Evolutionary conservation across 2,329 filamentous ascomycete species (phyloP).

Genomic region (Monosporascus ibericus): DNA sequence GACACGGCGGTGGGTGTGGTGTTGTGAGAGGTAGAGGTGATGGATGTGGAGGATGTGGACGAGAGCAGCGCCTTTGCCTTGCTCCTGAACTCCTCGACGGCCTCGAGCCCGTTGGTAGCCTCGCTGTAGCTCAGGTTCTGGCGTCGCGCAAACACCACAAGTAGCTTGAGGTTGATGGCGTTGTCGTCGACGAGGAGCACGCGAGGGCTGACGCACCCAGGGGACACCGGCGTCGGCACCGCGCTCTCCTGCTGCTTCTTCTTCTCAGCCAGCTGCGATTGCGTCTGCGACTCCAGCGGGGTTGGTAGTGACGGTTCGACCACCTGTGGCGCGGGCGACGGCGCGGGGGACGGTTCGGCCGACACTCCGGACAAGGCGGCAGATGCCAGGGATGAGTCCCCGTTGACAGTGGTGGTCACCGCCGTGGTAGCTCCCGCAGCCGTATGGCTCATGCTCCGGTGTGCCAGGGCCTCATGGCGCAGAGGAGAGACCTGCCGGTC

Average conservation of each 20-base stretch:
- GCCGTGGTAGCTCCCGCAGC: too few species aligned
- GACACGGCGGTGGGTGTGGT: background rate
- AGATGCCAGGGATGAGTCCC: too few species aligned
- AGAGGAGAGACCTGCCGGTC: background rate
- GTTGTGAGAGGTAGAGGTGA: background rate
- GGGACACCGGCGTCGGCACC: conserved; percentile 1
- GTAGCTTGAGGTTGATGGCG: conserved; percentile 34
- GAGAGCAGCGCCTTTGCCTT: conserved; percentile 18
- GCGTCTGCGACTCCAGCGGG: background rate
- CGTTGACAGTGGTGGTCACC: too few species aligned
- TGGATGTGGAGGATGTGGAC: conserved; percentile 1
- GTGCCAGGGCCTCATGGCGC: background rate
- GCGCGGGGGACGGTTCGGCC: too few species aligned
- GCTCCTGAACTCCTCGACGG: conserved; percentile 33
- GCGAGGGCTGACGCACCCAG: conserved; percentile 6
- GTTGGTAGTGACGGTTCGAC: too few species aligned
- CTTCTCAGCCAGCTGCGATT: background rate
- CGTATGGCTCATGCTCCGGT: background rate
- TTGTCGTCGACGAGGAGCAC: conserved; percentile 38
- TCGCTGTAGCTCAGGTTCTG: conserved; percentile 34
- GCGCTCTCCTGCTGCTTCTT: background rate
- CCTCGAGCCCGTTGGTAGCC: conserved; percentile 41
- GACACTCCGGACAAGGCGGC: too few species aligned
- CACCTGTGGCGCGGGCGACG: too few species aligned
- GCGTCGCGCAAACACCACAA: conserved; percentile 36